These are phyloP conservation scores for Thielaviopsis ethacetica DNA, from an alignment of 2,329 filamentous ascomycete species.

Conservation along the genomic window DNA sequence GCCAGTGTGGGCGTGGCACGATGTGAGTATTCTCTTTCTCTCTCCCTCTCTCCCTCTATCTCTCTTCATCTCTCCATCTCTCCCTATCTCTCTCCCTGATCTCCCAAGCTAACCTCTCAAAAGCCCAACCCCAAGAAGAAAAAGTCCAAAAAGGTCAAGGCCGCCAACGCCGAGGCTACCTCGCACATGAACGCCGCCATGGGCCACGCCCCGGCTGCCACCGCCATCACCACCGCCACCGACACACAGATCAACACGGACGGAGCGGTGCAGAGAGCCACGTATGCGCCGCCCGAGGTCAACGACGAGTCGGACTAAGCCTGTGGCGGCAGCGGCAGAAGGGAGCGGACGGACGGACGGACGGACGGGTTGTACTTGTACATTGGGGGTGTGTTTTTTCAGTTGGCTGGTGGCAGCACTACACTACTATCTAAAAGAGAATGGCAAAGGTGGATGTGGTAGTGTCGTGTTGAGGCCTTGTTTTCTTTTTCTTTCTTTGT, in stretches of 20 bases:
- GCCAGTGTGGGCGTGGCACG: slow-evolving; percentile 95
- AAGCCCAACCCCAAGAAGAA: slow-evolving; percentile 36
- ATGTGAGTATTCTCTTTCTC: slow-evolving; percentile 38
- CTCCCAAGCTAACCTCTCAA: slow-evolving; percentile 17
- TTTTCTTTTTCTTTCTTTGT: neutral
- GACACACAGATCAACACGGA: slow-evolving; percentile 33
- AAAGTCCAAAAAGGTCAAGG: slow-evolving; percentile 34
- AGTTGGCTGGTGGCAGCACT: too few species aligned
- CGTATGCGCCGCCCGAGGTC: slow-evolving; percentile 35
- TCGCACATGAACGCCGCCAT: slow-evolving; percentile 34
- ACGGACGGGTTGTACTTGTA: too few species aligned
- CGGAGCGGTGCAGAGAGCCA: slow-evolving; percentile 1
- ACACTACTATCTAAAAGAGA: too few species aligned
- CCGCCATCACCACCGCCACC: slow-evolving; percentile 40
- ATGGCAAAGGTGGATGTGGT: neutral
- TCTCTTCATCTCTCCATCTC: neutral
- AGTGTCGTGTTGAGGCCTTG: neutral
- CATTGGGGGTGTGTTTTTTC: too few species aligned
- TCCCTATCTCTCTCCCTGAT: neutral
- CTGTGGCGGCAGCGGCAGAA: neutral
- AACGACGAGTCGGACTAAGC: slow-evolving; percentile 35
- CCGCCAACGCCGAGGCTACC: slow-evolving; percentile 19
- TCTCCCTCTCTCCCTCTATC: neutral
- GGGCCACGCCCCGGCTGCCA: slow-evolving; percentile 34
- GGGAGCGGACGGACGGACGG: neutral